phyloP scores from a whole-genome alignment of 768 basidiomycete genomes.

The Candolleomyces aberdarensis region DNA sequence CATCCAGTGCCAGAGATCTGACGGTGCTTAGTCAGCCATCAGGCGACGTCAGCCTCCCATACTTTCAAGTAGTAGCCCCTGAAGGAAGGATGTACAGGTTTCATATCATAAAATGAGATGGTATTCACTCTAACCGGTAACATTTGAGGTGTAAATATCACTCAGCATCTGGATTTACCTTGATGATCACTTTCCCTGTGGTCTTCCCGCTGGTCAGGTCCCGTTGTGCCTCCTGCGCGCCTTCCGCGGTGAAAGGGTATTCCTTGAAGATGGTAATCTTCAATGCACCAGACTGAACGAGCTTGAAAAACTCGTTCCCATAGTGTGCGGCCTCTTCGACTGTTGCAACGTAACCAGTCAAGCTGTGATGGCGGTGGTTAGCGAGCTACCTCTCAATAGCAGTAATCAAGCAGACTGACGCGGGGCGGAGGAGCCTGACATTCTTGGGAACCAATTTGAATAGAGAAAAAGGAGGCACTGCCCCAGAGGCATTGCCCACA shows the following conservation, averaged over 20 bases:
- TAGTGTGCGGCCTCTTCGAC: constrained; percentile 72
- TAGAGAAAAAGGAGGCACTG: constrained; percentile 72
- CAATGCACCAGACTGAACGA: constrained; percentile 56
- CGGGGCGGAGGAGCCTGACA: constrained; percentile 72
- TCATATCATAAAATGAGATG: neutral
- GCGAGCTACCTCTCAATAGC: neutral
- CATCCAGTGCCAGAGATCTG: neutral
- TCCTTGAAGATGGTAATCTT: constrained; percentile 70
- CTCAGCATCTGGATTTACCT: constrained; percentile 36
- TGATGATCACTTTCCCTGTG: constrained; percentile 83
- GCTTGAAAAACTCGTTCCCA: constrained; percentile 56
- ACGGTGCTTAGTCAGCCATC: neutral
- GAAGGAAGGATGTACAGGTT: neutral
- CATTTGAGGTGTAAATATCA: constrained; percentile 1
- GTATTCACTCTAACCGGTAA: no score
- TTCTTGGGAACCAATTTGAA: constrained; percentile 80
- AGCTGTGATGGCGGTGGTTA: constrained; percentile 33
- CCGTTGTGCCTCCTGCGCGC: constrained; percentile 68
- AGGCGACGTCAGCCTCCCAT: neutral
- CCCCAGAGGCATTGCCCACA: constrained; percentile 89
- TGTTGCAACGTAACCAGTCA: constrained; percentile 71
- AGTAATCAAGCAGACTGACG: constrained; percentile 39
- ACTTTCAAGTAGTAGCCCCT: no score
- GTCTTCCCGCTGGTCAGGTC: constrained; percentile 79
- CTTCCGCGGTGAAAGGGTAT: constrained; percentile 83